Base-by-base conservation (phyloP, 2,329 filamentous ascomycete species). In the Aspergillus sp. region DNA sequence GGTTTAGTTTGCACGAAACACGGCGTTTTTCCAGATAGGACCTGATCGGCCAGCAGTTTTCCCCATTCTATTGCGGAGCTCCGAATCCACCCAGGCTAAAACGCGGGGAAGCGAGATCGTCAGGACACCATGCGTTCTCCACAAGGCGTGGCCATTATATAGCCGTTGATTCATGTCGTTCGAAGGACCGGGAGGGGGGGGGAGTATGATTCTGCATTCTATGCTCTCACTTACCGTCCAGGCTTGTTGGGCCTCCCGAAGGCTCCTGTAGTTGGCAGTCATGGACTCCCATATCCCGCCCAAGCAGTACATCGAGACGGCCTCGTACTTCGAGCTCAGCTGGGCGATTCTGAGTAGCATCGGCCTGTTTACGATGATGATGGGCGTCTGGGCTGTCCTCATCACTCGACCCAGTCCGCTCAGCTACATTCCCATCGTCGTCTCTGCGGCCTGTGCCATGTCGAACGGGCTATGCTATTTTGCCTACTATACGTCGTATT, bases 261-360 rank as follows among this genome's bases (percentile, higher is more conserved):
- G 36, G 16, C 36, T 13, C 29, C 34, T 38, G 34, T 17, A 38
- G 17, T 20, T 17, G n/a, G 17, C 11, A 9, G 13, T 17, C 16
- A 42, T 42, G 40, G 40, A 42, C 17, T 19, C n/a, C 11, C 40
- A 42, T 23, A n/a, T 42, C 6, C 19, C 40, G 3, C 40, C 40
- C 2, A 16, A 17, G 19, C 11, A 42, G 14, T 42, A 42, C 17
- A 13, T 42, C 11, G 40, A 19, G 19, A 21, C 17, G 19, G 40
- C 40, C 14, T 42, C 42, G 9, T 54, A 50, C 16, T 54, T 55
- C 32, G 55, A 57, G 40, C 43, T 49, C 14, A 55, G 52, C 47
- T 55, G 49, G 52, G 51, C 49, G 0, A 51, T 57, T n/a, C 45
- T 57, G 6, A 55, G 52, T 47, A 55, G 46, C 20, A 57, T 57